Percentiles rank a stretch among this genome's conserved stretches.
These are phyloP conservation scores for Acaromyces ingoldii DNA, from an alignment of 1,284 basidiomycete genomes.

Conservation along the genomic window DNA sequence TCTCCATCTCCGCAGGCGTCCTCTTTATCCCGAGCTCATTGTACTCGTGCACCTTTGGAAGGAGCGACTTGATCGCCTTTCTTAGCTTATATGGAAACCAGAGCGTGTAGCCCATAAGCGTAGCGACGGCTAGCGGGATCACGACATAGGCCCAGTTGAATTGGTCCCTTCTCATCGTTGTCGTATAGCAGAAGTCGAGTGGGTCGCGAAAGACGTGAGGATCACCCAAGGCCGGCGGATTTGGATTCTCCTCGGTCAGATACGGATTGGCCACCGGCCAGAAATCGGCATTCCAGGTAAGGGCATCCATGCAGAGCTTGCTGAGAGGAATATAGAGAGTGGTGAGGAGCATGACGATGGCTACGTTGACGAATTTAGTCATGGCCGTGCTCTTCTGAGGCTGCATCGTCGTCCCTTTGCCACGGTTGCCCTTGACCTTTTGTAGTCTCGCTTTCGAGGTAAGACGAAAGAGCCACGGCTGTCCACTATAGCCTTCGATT, in stretches of 20 bases:
- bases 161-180: conserved; percentile 63
- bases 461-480: conserved; percentile 28
- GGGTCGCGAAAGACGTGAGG: conserved; percentile 56
- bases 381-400: conserved; percentile 15
- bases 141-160: conserved; percentile 68
- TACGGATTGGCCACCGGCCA: conserved; percentile 60
- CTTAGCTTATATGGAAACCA: conserved; percentile 67
- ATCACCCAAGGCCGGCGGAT: conserved; percentile 61
- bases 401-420: conserved; percentile 17
- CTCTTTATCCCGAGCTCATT: conserved; percentile 67
- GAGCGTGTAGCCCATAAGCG: conserved; percentile 62
- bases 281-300: conserved; percentile 43
- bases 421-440: neutral
- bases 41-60: conserved; percentile 65
- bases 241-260: conserved; percentile 56
- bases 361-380: conserved; percentile 35
- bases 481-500: conserved; percentile 38
- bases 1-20: conserved; percentile 60
- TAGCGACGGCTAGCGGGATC: conserved; percentile 60
- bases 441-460: neutral
- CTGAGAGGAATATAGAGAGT: conserved; percentile 41
- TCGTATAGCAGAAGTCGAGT: conserved; percentile 68
- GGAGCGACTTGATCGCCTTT: conserved; percentile 59
- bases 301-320: conserved; percentile 40
- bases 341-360: conserved; percentile 34